Evolutionary conservation across 768 basidiomycete genomes (phyloP).

Genomic region (Mycena venus): DNA sequence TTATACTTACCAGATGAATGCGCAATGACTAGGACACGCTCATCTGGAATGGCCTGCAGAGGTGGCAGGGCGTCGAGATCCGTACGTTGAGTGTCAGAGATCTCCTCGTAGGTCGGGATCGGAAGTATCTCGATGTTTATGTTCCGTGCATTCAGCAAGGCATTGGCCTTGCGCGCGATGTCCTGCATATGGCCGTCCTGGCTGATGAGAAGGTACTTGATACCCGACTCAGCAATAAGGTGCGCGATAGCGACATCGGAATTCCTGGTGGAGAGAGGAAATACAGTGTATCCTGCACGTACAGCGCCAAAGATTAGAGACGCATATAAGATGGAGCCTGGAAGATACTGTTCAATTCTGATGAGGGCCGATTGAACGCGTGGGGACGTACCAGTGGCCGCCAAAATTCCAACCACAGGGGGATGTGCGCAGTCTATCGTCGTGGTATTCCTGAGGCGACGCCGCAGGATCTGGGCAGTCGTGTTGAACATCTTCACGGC

Average conservation of each 20-base stretch:
- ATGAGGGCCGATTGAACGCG: not conserved
- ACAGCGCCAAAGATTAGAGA: slow-evolving; percentile 4
- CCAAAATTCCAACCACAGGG: slow-evolving; percentile 13
- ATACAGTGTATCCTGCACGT: slow-evolving; percentile 12
- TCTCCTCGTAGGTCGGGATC: slow-evolving; percentile 9
- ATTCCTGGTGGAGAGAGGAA: slow-evolving; percentile 17
- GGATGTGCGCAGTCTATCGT: not conserved
- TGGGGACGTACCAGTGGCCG: not conserved
- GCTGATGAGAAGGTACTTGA: slow-evolving; percentile 11
- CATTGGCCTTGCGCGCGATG: not conserved
- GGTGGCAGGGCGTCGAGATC: not conserved
- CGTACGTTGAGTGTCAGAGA: not conserved
- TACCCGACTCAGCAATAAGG: slow-evolving; percentile 14
- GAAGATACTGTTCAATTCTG: not conserved
- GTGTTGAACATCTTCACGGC: slow-evolving; percentile 12
- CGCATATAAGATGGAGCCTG: slow-evolving; percentile 6
- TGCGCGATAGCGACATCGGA: slow-evolving; percentile 7
- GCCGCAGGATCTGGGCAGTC: not conserved
- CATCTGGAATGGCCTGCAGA: not conserved
- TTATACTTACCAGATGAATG: not conserved
- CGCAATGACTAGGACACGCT: not conserved
- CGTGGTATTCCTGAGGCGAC: not conserved
- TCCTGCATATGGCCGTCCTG: slow-evolving; percentile 10
- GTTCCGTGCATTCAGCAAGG: not conserved
- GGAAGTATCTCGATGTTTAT: not conserved